These are phyloP conservation scores for Leptomonas pyrrhocoris DNA, from an alignment of 208 protist genomes.

Conservation along the genomic window DNA sequence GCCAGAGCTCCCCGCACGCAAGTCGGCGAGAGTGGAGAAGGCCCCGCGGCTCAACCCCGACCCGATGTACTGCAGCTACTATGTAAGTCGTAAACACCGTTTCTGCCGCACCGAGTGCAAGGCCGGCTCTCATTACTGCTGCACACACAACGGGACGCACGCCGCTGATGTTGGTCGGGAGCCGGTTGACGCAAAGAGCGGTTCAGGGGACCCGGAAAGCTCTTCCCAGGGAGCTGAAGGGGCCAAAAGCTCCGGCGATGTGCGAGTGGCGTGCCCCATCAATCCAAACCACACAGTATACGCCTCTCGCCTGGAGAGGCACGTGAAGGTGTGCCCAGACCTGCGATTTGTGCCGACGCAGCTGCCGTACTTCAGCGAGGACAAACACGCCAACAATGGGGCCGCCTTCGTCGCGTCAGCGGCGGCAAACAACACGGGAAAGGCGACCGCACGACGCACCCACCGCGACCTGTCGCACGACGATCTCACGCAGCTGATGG, in stretches of 20 bases:
- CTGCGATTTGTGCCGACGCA: conserved; percentile 46
- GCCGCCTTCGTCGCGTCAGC: conserved; percentile 3
- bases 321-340: conserved; percentile 77
- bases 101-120: conserved; percentile 65
- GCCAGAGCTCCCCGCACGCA: conserved; percentile 4
- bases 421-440: background rate
- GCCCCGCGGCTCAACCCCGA: conserved; percentile 55
- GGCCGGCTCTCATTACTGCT: conserved; percentile 54
- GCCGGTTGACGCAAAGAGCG: background rate
- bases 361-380: conserved; percentile 57
- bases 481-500: conserved; percentile 24
- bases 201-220: background rate
- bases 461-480: conserved; percentile 30
- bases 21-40: conserved; percentile 19
- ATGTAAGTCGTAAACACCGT: conserved; percentile 64
- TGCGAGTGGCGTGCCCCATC: conserved; percentile 75
- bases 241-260: background rate
- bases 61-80: conserved; percentile 54
- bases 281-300: conserved; percentile 83
- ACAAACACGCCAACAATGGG: conserved; percentile 49
- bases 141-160: conserved; percentile 42
- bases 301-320: conserved; percentile 52
- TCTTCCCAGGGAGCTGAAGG: background rate
- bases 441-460: conserved; percentile 9
- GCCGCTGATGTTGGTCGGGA: background rate